phyloP scores from a whole-genome alignment of 192 early-diverging fungal species.

The Tieghemiomyces parasiticus region DNA sequence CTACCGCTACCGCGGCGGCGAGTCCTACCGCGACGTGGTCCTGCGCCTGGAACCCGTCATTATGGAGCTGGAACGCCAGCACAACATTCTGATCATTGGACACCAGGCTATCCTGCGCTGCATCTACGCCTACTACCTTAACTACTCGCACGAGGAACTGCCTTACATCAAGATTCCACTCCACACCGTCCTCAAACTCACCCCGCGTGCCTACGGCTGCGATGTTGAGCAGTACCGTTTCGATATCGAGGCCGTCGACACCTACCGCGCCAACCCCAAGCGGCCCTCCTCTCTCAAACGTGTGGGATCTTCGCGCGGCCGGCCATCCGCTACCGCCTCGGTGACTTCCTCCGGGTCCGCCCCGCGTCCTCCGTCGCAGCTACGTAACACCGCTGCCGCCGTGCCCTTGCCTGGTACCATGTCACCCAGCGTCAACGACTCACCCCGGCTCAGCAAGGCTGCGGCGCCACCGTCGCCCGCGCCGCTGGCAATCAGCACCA shows the following conservation, averaged over 20 bases:
- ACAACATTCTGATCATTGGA: slow-evolving; percentile 89
- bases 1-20: slow-evolving; percentile 69
- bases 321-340: neutral
- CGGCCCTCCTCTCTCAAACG: slow-evolving; percentile 10
- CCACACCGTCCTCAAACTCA: slow-evolving; percentile 93
- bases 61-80: slow-evolving; percentile 96
- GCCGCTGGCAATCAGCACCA: neutral
- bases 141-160: slow-evolving; percentile 82
- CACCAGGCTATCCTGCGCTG: slow-evolving; percentile 97
- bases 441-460: too few species aligned
- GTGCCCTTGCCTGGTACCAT: neutral
- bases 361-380: too few species aligned
- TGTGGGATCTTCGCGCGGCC: neutral
- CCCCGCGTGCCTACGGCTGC: slow-evolving; percentile 93
- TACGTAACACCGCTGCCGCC: neutral
- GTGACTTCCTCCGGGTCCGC: neutral
- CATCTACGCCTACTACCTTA: slow-evolving; percentile 96
- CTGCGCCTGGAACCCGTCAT: slow-evolving; percentile 94
- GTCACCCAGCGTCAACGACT: neutral
- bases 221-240: slow-evolving; percentile 85
- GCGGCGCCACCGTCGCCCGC: too few species aligned
- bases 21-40: slow-evolving; percentile 94
- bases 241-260: slow-evolving; percentile 96
- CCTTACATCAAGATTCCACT: slow-evolving; percentile 98
- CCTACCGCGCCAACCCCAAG: slow-evolving; percentile 68